phyloP scores from a whole-genome alignment of 2,329 filamentous ascomycete species.

The Cordyceps tenuipes region DNA sequence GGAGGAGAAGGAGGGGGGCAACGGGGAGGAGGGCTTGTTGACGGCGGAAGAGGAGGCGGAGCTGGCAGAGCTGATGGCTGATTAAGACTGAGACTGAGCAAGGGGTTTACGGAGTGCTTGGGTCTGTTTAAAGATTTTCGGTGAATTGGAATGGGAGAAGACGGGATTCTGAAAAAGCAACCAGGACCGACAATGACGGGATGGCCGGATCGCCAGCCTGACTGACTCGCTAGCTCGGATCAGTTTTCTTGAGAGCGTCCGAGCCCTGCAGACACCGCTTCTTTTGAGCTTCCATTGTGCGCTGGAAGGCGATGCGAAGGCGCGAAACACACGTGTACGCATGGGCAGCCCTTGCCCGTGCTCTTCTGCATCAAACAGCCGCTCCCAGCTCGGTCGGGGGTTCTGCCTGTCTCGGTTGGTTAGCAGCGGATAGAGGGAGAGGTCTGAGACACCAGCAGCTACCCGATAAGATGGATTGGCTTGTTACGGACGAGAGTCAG shows the following conservation, averaged over 20 bases:
- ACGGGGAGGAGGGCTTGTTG: constrained; percentile 44
- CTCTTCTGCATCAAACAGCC: not conserved
- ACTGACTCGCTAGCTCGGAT: not conserved
- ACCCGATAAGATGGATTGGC: too few species aligned
- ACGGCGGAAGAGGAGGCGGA: constrained; percentile 91
- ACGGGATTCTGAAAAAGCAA: not conserved
- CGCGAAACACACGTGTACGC: not conserved
- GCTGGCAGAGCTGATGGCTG: constrained; percentile 82
- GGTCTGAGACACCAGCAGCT: too few species aligned
- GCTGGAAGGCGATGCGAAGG: too few species aligned
- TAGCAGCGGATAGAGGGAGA: too few species aligned
- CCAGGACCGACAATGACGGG: not conserved
- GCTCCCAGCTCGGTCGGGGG: too few species aligned
- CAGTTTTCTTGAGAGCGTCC: not conserved
- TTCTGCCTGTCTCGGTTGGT: too few species aligned
- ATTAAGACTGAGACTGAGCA: constrained; percentile 26
- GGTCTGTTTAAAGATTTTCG: too few species aligned
- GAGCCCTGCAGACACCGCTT: not conserved
- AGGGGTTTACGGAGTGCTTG: not conserved
- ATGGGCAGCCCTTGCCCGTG: not conserved
- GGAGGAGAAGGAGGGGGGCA: constrained; percentile 36
- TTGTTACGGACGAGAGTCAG: too few species aligned
- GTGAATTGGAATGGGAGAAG: not conserved
- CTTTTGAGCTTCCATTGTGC: not conserved
- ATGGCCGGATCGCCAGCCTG: not conserved